Conservation (phyloP, 768 basidiomycete species). For the Russula vinacea region DNA sequence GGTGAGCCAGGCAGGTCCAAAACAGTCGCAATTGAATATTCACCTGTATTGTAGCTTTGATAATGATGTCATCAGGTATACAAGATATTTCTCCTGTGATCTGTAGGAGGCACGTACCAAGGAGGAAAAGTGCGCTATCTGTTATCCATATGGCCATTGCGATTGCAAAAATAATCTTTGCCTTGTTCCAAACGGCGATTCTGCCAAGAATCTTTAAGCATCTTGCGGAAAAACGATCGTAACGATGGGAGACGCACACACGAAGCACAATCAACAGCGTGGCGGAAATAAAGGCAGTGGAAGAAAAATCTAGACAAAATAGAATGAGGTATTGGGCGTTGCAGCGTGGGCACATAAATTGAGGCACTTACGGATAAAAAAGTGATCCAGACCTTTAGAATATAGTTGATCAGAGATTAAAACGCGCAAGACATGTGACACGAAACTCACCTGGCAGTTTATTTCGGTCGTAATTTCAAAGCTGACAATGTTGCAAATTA, state of each 20-base stretch:
- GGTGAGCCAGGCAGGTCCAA: background rate
- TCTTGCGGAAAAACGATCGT: background rate
- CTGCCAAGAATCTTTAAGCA: background rate
- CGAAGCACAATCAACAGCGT: slow-evolving; percentile 11
- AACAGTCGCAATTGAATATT: background rate
- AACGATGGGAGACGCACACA: slow-evolving; percentile 1
- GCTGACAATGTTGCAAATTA: too few relatives aligned
- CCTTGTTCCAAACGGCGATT: slow-evolving; percentile 10
- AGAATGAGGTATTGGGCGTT: too few relatives aligned
- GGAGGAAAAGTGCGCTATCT: background rate
- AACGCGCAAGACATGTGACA: background rate
- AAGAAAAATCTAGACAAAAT: background rate
- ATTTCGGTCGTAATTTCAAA: too few relatives aligned
- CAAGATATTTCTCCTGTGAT: too few relatives aligned
- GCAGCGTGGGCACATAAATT: background rate
- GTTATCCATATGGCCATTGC: background rate
- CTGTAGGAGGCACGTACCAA: background rate
- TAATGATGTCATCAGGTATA: background rate
- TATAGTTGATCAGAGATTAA: background rate
- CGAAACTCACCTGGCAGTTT: too few relatives aligned
- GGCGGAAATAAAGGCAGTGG: background rate
- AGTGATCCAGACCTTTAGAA: too few relatives aligned
- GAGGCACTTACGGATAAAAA: too few relatives aligned
- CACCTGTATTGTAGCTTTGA: background rate
- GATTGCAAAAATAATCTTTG: background rate